Evolutionary conservation across 192 early-diverging fungal species (phyloP), one percentile per base, ranked within the genome.

Genomic region (Nowakowskiella sp.): DNA sequence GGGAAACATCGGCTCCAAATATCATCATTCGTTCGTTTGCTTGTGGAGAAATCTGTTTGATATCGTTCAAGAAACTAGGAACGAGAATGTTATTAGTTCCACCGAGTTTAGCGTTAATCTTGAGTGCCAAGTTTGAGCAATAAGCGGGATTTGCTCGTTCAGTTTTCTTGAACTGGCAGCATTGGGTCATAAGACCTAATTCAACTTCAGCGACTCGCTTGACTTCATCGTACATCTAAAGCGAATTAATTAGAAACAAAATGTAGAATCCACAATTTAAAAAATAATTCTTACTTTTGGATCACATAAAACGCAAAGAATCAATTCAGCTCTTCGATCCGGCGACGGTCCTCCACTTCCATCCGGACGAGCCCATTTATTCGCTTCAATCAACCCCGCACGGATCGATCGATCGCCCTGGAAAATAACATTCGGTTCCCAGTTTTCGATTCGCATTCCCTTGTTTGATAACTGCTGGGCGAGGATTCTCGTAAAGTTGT

Each of bases 1-100:
- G 92, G 6, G 87, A 89, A 25, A 94, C 86, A 61, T 92, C 90
- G 13, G 86, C 87, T 44, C 92, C 92, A 45, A 90, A 64, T 27
- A 92, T 52, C 56, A 94, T 81, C 7, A 86, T 88, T 27, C 79
- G 79, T 0, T 50, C 27, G 8, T 69, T 44, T 1, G 71, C 49
- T 27, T 58, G 10, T 5, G 60, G 62, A 71, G 7, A 74, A 69
- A 30, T 72, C n/a, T 55, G 42, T 47, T 67, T 58, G 22, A 7
- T 22, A n/a, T 52, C 22, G 52, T 21, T 2, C 66, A 74, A 50
- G 8, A 51, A 51, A 13, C 32, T 13, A 1, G 47, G n/a, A 0
- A 31, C 49, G 19, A 88, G 55, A 32, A 64, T 68, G 19, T 72
- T 62, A 59, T 86, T 87, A 55, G 69, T 71, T 42, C 85, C 86